Evolutionary conservation across 192 early-diverging fungal species (phyloP).

Genomic region (Rhizoclosmatium sp.): DNA sequence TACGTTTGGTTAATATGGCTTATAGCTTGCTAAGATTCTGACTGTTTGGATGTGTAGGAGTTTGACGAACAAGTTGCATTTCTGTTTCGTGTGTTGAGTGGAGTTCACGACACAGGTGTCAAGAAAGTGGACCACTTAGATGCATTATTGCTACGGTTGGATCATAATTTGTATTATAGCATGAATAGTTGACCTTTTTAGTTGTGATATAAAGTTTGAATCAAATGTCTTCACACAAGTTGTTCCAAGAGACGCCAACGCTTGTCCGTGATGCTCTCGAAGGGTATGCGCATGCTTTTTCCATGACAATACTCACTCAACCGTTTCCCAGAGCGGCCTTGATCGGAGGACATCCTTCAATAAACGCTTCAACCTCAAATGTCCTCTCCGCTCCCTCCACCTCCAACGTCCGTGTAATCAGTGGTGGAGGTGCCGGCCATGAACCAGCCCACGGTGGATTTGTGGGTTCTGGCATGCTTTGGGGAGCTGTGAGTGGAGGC

Average conservation of each 20-base stretch:
- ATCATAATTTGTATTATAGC: constrained; percentile 45
- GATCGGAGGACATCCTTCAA: neutral
- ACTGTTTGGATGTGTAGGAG: constrained; percentile 12
- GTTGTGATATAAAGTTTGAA: too few relatives aligned
- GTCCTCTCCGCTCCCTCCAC: neutral
- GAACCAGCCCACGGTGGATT: constrained; percentile 85
- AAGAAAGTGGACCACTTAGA: constrained; percentile 32
- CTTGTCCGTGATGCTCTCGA: neutral
- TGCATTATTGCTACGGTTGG: constrained; percentile 43
- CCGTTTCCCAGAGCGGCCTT: neutral
- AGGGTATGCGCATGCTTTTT: neutral
- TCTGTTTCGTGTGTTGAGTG: constrained; percentile 45
- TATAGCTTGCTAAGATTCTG: neutral
- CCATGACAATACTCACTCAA: too few relatives aligned
- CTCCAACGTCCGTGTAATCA: neutral
- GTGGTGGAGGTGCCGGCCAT: constrained; percentile 84
- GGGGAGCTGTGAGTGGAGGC: constrained; percentile 81
- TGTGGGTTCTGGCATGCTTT: constrained; percentile 77
- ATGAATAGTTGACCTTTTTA: too few relatives aligned
- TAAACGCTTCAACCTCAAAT: neutral
- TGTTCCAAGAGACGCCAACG: neutral
- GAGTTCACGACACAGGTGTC: constrained; percentile 35
- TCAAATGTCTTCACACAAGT: neutral
- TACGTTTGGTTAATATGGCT: neutral
- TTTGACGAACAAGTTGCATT: constrained; percentile 43